A percentile compares a stretch with the other conserved stretches of the same genome.
Conservation (phyloP, 768 basidiomycete genomes). For the Amanita fuliginea region DNA sequence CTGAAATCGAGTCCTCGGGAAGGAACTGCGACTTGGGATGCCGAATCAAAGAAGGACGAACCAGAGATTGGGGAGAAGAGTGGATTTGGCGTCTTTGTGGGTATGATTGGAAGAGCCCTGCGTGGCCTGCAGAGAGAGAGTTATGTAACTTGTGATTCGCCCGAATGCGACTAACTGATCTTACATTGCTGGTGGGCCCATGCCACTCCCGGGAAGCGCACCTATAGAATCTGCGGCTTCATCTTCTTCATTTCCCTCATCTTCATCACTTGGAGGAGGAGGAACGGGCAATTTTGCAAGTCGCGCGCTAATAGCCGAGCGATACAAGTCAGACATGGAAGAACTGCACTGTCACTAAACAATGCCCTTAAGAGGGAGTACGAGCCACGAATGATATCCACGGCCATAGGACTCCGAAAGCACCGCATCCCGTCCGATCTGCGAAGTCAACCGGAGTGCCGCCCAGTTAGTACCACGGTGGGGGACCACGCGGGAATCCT, state of each 20-base stretch:
- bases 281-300: conserved; percentile 62
- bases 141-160: neutral
- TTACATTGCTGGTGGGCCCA: conserved; percentile 57
- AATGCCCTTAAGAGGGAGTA: no score
- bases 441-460: neutral
- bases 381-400: neutral
- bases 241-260: conserved; percentile 37
- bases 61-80: conserved; percentile 74
- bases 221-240: conserved; percentile 52
- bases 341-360: no score
- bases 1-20: conserved; percentile 54
- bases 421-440: neutral
- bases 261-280: conserved; percentile 27
- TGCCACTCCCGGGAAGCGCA: conserved; percentile 43
- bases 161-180: conserved; percentile 15
- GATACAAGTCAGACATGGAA: conserved; percentile 63
- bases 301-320: conserved; percentile 67
- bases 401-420: neutral
- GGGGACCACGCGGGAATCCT: neutral
- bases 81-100: conserved; percentile 37
- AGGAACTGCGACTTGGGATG: conserved; percentile 64
- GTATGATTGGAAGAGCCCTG: conserved; percentile 8
- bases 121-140: conserved; percentile 11
- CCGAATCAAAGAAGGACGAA: conserved; percentile 63
- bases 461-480: neutral